Evolutionary conservation across 2,329 filamentous ascomycete genomes (phyloP).

Genomic region (Neonectria faginata): DNA sequence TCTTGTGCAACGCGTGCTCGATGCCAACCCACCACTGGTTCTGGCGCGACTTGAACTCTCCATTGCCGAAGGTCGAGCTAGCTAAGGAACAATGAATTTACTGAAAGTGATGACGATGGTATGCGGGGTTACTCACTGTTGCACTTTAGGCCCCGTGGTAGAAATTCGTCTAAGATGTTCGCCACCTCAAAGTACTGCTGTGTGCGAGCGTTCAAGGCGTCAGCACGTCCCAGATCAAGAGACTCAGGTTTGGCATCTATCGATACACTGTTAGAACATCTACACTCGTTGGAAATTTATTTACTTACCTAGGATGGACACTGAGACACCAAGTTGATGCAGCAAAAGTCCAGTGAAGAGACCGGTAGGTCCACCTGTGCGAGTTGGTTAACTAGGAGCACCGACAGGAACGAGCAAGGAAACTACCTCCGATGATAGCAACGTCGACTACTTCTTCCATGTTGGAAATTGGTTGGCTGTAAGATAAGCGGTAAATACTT

Average conservation of each 20-base stretch:
- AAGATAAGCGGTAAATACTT: neutral
- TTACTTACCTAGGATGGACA: constrained; percentile 53
- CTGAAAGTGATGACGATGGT: neutral
- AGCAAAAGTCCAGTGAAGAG: constrained; percentile 59
- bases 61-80: constrained; percentile 60
- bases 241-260: constrained; percentile 54
- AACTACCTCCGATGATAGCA: constrained; percentile 52
- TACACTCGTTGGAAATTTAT: neutral
- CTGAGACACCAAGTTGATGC: constrained; percentile 54
- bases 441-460: constrained; percentile 50
- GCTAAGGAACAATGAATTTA: constrained; percentile 45
- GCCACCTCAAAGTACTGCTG: constrained; percentile 62
- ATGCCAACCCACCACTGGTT: constrained; percentile 61
- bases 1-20: constrained; percentile 58
- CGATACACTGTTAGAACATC: neutral
- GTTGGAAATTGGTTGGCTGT: neutral
- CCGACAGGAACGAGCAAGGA: constrained; percentile 4
- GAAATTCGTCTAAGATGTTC: constrained; percentile 56
- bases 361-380: constrained; percentile 58
- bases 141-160: constrained; percentile 59
- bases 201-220: constrained; percentile 61
- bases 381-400: constrained; percentile 16
- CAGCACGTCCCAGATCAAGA: constrained; percentile 58
- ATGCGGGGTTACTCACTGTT: constrained; percentile 55
- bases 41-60: constrained; percentile 60